Evolutionary conservation across 192 early-diverging fungal species (phyloP), one percentile per base, ranked within the genome.

Genomic region (Backusella westeae): DNA sequence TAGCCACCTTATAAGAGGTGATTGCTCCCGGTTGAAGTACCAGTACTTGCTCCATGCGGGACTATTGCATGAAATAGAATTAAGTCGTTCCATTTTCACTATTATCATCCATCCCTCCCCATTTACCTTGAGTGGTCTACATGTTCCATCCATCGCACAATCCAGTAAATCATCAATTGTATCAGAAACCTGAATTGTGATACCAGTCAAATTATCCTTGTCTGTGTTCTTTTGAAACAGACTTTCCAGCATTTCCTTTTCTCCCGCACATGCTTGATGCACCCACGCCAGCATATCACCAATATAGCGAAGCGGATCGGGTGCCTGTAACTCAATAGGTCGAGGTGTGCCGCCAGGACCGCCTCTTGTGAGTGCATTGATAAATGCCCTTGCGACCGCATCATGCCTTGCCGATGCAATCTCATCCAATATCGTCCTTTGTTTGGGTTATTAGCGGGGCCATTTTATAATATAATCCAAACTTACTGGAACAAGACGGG

Each of bases 211-310:
- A 34, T 71, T 44, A 1, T 71, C 41, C 14, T 49, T 36, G 4
- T 63, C 10, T 35, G 63, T 44, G 52, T 44, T 34, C 32, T 12
- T 44, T 23, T 86, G 85, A 76, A 96, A 88, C 15, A 96, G 69
- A 38, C 88, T 87, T 76, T 97, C 95, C 26, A 98, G 83, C 78
- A 97, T 88, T 81, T 99, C 97, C 23, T 88, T 83, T 80, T 98
- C 97, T 8, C 91, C 88, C 5, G 96, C 94, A 21, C 88, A 89
- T 0, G 94, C 91, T 84, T 98, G 96, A 87, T 99, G 97, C 1
- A 97, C 78, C 97, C 97, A 99, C 0, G 96, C 97, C 21, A 98
- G 81, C 94, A 99, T 97, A 75, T 98, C 97, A 23, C 96, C 96
- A 41, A 95, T 89, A 77, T 97, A 99, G 38, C 96, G 88, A 73